Conservation (phyloP, 371 early-diverging fungal genomes). For the Mortierella sp. region DNA sequence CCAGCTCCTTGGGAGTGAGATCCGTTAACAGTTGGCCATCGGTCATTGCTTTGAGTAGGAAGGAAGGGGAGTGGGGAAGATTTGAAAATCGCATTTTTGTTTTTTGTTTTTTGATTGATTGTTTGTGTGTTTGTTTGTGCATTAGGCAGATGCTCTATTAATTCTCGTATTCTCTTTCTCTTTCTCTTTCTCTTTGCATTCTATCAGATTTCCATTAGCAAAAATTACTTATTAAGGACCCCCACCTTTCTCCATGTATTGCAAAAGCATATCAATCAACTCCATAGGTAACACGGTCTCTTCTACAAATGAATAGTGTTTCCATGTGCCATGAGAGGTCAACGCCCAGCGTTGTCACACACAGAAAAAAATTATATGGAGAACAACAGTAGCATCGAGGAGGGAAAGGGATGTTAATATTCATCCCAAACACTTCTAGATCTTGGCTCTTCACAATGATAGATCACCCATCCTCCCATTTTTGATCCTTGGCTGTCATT, state of each 20-base stretch:
- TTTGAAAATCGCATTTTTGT: not conserved
- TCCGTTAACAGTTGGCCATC: constrained; percentile 9
- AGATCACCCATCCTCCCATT: too few species aligned
- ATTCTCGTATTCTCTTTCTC: too few species aligned
- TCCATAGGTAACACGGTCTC: constrained; percentile 8
- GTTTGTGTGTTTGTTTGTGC: too few species aligned
- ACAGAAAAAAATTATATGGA: not conserved
- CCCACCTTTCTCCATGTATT: constrained; percentile 25
- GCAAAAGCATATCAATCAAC: constrained; percentile 16
- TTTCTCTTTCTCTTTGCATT: too few species aligned
- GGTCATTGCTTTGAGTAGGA: constrained; percentile 1
- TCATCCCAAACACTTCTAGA: not conserved
- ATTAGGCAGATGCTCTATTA: too few species aligned
- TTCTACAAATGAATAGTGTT: constrained; percentile 5
- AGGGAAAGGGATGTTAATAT: not conserved
- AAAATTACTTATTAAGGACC: too few species aligned
- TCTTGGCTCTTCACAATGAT: not conserved
- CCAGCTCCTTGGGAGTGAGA: constrained; percentile 7
- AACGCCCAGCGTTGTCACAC: too few species aligned
- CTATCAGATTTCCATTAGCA: too few species aligned
- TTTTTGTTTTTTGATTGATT: not conserved
- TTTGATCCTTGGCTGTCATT: not conserved
- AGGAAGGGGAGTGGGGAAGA: too few species aligned
- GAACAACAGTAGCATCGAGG: not conserved
- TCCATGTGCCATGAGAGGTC: too few species aligned